Base-by-base conservation (phyloP, 495 filamentous ascomycete species). In the Glonium stellatum region DNA sequence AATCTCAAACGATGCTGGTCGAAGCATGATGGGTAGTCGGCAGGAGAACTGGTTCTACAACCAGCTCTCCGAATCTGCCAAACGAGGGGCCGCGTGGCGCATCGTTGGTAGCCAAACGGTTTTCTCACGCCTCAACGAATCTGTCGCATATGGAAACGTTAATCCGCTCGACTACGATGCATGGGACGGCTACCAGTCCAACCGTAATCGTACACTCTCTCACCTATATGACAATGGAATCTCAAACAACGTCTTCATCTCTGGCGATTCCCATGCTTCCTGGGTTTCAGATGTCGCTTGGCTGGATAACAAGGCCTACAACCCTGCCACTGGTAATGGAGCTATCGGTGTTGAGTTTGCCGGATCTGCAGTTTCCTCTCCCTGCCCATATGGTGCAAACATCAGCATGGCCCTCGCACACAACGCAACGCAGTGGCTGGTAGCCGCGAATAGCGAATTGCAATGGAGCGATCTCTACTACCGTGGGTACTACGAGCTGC, bases 1-100 rank as follows among this genome's bases (percentile, higher is more conserved):
- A 5, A 80, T 86, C 58, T 76, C 76, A 60, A 75, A 84, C 57
- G 81, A 84, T 57, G 77, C 79, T 23, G 75, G 78, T 23, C 78
- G 85, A 23, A 75, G 80, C 1, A 62, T 87, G 35, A 86, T 88
- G 84, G 85, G 85, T 15, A 68, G 77, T 15, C 76, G 75, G 9
- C 85, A 88, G 68, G 85, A 88, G 63, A 71, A 77, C 56, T 88
- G 85, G 85, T 86, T 88, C 72, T 86, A 86, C 69, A 73, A 77
- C 65, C 66, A 79, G 27, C 72, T 88, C 11, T 72, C 75, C 18
- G 52, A 75, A n/a, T 84, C 81, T 18, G 71, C 75, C 0, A 58
- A 75, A 21, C 76, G 82, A 18, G 80, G 78, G 36, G 81, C 85
- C 1, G 73, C 75, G 13, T 88, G 85, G 85, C 76, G 84, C 34